Evolutionary conservation across 257 asterid species (phyloP).

Genomic region (Solanum tacnaense): DNA sequence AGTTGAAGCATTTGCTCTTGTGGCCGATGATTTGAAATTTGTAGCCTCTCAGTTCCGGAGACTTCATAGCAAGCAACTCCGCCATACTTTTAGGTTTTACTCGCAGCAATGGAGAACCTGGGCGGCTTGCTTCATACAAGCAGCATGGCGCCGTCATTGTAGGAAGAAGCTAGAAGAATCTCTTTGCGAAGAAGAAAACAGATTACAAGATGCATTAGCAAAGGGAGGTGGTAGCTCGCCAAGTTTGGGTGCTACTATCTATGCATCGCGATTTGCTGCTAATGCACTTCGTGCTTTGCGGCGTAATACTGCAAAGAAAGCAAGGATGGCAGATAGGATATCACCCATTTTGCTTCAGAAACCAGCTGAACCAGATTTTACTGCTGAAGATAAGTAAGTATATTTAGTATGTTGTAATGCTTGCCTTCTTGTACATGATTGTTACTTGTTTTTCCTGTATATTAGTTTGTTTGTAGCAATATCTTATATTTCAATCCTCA

Average conservation of each 20-base stretch:
- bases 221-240: slow-evolving; percentile 53
- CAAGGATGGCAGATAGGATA: slow-evolving; percentile 59
- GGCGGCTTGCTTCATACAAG: slow-evolving; percentile 96
- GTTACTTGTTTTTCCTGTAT: neutral
- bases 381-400: slow-evolving; percentile 42
- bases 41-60: slow-evolving; percentile 90
- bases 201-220: slow-evolving; percentile 72
- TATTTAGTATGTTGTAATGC: slow-evolving; percentile 10
- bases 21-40: slow-evolving; percentile 81
- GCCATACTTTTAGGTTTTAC: slow-evolving; percentile 87
- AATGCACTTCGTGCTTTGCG: slow-evolving; percentile 66
- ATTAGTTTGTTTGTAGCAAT: neutral
- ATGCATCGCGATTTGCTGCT: slow-evolving; percentile 89
- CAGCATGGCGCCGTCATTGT: slow-evolving; percentile 75
- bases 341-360: slow-evolving; percentile 76
- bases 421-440: neutral
- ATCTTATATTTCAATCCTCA: neutral
- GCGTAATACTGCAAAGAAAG: slow-evolving; percentile 46
- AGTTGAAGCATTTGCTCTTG: slow-evolving; percentile 87
- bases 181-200: slow-evolving; percentile 59
- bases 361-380: slow-evolving; percentile 95
- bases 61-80: slow-evolving; percentile 79
- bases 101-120: slow-evolving; percentile 97
- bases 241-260: slow-evolving; percentile 81
- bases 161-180: slow-evolving; percentile 83